phyloP scores from a whole-genome alignment of 148 eudicot species.

The Fallopia convolvulus region DNA sequence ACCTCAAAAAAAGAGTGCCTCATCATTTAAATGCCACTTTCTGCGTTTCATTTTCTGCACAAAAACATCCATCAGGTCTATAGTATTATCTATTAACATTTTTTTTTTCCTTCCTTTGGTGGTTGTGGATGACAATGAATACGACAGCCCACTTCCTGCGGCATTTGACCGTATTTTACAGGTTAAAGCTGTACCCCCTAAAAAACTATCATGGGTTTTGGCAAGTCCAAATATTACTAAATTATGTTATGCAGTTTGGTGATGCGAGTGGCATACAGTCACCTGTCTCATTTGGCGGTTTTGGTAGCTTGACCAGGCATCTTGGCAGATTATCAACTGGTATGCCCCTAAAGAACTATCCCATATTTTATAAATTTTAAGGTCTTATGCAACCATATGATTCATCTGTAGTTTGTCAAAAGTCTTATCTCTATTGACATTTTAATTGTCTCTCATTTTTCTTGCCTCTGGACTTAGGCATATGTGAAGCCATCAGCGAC shows the following conservation, averaged over 20 bases:
- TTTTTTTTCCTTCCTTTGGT: neutral
- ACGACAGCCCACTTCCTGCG: slow-evolving; percentile 82
- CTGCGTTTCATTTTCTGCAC: neutral
- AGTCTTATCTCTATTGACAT: too few relatives aligned
- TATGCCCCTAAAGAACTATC: slow-evolving; percentile 11
- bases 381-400: too few relatives aligned
- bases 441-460: neutral
- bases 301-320: slow-evolving; percentile 98
- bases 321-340: slow-evolving; percentile 83
- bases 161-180: slow-evolving; percentile 87
- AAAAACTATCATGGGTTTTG: slow-evolving; percentile 18
- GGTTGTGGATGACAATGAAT: slow-evolving; percentile 15
- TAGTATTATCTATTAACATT: neutral
- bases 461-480: slow-evolving; percentile 38
- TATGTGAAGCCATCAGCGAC: slow-evolving; percentile 56
- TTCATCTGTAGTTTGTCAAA: too few relatives aligned
- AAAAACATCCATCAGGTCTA: neutral
- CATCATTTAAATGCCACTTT: neutral
- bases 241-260: slow-evolving; percentile 69
- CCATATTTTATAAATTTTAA: too few relatives aligned
- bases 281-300: slow-evolving; percentile 98
- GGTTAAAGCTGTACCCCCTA: slow-evolving; percentile 39
- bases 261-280: slow-evolving; percentile 99
- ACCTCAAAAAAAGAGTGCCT: neutral
- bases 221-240: slow-evolving; percentile 23